These are phyloP conservation scores for Cladosporium cucumerinum DNA, from an alignment of 2,329 filamentous ascomycete species.

Conservation along the genomic window DNA sequence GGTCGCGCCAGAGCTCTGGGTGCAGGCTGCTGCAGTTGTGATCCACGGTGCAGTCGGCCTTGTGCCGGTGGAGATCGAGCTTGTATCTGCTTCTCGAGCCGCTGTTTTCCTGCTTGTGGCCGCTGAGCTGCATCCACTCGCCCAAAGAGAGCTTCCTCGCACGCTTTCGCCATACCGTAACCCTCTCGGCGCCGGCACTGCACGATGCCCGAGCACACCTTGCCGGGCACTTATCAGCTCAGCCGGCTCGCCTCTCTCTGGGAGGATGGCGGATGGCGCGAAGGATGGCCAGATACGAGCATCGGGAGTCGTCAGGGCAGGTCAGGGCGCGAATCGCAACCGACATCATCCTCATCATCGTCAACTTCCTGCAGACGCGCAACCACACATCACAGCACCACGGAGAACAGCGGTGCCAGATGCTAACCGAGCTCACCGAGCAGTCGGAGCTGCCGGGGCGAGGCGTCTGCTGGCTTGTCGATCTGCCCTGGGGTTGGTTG, in stretches of 20 bases:
- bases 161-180: background rate
- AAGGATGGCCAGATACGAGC: constrained; percentile 10
- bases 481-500: constrained; percentile 5
- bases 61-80: constrained; percentile 13
- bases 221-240: background rate
- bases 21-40: constrained; percentile 9
- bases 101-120: constrained; percentile 1
- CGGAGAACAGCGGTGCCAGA: background rate
- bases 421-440: background rate
- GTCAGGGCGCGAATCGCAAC: background rate
- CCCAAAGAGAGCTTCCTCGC: background rate
- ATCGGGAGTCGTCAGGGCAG: background rate
- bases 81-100: constrained; percentile 1
- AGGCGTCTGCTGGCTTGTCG: constrained; percentile 11
- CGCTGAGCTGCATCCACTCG: background rate
- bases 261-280: constrained; percentile 2
- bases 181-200: background rate
- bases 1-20: constrained; percentile 9
- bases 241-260: background rate
- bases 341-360: background rate
- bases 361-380: background rate
- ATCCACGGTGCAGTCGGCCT: constrained; percentile 14
- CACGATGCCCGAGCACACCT: background rate
- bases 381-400: background rate
- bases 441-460: constrained; percentile 7